These are phyloP conservation scores for Graphiopsis chlorocephala DNA, from an alignment of 2,329 filamentous ascomycete genomes.

Conservation along the genomic window DNA sequence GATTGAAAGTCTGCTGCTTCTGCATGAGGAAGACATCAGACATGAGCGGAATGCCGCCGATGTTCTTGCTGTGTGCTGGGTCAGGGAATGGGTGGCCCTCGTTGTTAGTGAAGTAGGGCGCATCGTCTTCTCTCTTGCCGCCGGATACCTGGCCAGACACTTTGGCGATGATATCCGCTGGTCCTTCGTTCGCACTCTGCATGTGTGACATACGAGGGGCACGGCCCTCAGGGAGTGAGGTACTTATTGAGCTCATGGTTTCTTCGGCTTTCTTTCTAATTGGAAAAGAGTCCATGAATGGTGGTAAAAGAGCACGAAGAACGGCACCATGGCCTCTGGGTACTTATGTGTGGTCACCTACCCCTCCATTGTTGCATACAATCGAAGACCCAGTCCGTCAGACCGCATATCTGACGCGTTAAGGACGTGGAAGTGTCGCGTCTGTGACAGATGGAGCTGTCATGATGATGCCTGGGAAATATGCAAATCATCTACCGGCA, in stretches of 20 bases:
- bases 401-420: conserved; percentile 7
- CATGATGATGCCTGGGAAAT: conserved; percentile 8
- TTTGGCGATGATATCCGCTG: conserved; percentile 52
- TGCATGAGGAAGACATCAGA: conserved; percentile 54
- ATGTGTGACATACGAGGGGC: conserved; percentile 34
- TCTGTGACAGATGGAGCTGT: conserved; percentile 8
- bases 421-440: background rate
- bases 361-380: background rate
- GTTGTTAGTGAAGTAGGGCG: conserved; percentile 54
- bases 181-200: conserved; percentile 51
- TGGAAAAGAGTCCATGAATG: conserved; percentile 3
- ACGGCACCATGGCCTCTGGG: background rate
- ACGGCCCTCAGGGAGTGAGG: conserved; percentile 10
- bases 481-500: background rate
- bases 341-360: background rate
- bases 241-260: conserved; percentile 11
- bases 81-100: conserved; percentile 54
- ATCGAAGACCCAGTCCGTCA: background rate
- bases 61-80: conserved; percentile 51
- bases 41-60: conserved; percentile 51
- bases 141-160: conserved; percentile 47
- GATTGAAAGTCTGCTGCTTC: conserved; percentile 56
- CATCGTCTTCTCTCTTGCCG: conserved; percentile 50
- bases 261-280: background rate
- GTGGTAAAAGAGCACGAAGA: background rate